These are phyloP conservation scores for Trypanosoma congolense DNA, from an alignment of 208 protist genomes.

Conservation along the genomic window DNA sequence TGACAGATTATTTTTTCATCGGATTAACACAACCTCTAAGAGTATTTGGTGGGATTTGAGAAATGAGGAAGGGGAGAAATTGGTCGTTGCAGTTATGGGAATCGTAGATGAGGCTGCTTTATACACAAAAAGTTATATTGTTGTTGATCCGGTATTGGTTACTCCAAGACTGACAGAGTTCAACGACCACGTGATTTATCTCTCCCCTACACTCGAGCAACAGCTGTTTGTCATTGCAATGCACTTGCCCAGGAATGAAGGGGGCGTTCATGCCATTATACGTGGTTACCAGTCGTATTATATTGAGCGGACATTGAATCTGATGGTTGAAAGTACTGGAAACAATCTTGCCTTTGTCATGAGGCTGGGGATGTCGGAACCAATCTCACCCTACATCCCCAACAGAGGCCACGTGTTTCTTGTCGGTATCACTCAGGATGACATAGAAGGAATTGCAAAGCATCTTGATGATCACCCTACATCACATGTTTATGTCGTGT, in stretches of 20 bases:
- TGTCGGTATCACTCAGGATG: constrained; percentile 14
- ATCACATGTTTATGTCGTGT: constrained; percentile 23
- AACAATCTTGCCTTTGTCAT: too few species aligned
- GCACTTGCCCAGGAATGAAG: not conserved
- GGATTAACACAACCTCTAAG: not conserved
- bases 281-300: not conserved
- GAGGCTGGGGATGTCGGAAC: too few species aligned
- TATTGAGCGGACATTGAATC: too few species aligned
- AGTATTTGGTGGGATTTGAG: not conserved
- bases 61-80: not conserved
- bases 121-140: not conserved
- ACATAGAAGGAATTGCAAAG: constrained; percentile 15
- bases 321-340: too few species aligned
- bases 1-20: not conserved
- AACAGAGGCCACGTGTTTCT: constrained; percentile 13
- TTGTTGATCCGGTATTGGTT: constrained; percentile 1
- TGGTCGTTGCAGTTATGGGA: not conserved
- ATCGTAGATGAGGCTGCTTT: not conserved
- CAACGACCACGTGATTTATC: not conserved
- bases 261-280: constrained; percentile 1
- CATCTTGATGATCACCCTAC: constrained; percentile 15
- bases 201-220: not conserved
- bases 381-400: too few species aligned
- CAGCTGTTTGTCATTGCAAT: not conserved
- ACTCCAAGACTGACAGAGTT: not conserved